Percentiles rank a stretch among this genome's conserved stretches.
Conservation (phyloP, 192 early-diverging fungal genomes). For the Umbelopsis isabellina region DNA sequence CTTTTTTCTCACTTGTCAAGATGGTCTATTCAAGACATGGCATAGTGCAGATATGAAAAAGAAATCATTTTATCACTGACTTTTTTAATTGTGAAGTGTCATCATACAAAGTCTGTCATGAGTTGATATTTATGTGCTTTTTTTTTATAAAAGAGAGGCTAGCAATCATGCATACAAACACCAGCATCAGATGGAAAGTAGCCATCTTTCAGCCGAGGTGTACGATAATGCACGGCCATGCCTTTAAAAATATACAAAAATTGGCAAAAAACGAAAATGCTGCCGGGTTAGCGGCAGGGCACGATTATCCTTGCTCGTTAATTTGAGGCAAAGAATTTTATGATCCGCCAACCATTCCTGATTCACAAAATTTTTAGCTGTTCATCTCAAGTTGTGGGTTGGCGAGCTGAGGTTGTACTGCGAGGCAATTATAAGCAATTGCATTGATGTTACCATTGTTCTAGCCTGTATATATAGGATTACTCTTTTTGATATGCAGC, state of each 20-base stretch:
- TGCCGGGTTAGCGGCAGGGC: slow-evolving; percentile 21
- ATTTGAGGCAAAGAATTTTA: slow-evolving; percentile 17
- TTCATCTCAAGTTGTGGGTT: not conserved
- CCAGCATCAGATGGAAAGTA: slow-evolving; percentile 23
- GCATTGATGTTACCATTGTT: too few species aligned
- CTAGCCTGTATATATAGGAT: too few species aligned
- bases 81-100: too few species aligned
- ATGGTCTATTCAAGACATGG: too few species aligned
- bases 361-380: not conserved
- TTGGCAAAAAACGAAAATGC: slow-evolving; percentile 21
- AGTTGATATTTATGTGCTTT: not conserved
- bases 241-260: slow-evolving; percentile 13
- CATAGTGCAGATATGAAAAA: too few species aligned
- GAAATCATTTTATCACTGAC: too few species aligned
- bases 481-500: too few species aligned
- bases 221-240: slow-evolving; percentile 9
- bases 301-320: slow-evolving; percentile 25
- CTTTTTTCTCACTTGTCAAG: not conserved
- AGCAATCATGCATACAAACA: slow-evolving; percentile 18
- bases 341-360: not conserved
- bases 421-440: too few species aligned
- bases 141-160: slow-evolving; percentile 10
- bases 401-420: too few species aligned
- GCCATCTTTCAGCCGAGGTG: slow-evolving; percentile 19
- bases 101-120: too few species aligned